Base-by-base conservation (phyloP, 495 filamentous ascomycete genomes). In the Hypoxylon lienhwacheense region DNA sequence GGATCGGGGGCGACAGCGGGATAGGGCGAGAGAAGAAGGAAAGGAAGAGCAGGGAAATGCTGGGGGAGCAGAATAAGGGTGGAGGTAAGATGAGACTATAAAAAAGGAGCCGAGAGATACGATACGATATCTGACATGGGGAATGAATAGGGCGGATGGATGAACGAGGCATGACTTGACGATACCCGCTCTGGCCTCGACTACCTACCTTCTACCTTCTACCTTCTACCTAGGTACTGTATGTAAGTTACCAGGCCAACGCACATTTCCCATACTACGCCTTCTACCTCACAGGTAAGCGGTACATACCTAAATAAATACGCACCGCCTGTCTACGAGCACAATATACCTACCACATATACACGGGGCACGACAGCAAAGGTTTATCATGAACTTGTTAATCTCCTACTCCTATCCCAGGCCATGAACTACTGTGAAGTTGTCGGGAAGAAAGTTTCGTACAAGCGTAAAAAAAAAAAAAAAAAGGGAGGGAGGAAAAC, bases 401-500 rank as follows among this genome's bases (percentile, higher is more conserved):
- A 64, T 69, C 61, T 69, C 62, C 62, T 67, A 69, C 61, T 69
- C 62, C 62, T 67, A 69, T 57, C 59, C 64, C 55, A 36, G 31
- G 34, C 68, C 63, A 59, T 61, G 61, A 54, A 55, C 37, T 35
- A 53, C 59, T 48, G 52, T 51, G 25, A 31, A 25, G 34, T 10
- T 41, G 63, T 10, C 47, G 63, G 59, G 63, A 45, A 45, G 41
- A 45, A 45, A n/a, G 28, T 31, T 42, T n/a, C 57, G 49, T 43
- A 49, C 57, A 61, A 47, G 47, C 58, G 65, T 56, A 66, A 65
- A 49, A 56, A 53, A 60, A 61, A 46, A 52, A 59, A 54, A 59
- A 53, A 59, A 62, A 20, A 24, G n/a, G n/a, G n/a, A 47, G 47
- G 55, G 65, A 55, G 65, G 63, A 49, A 56, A 53, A 60, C 59